These are phyloP conservation scores for Hemerocallis citrina DNA, from an alignment of 106 monocot species.

Conservation along the genomic window DNA sequence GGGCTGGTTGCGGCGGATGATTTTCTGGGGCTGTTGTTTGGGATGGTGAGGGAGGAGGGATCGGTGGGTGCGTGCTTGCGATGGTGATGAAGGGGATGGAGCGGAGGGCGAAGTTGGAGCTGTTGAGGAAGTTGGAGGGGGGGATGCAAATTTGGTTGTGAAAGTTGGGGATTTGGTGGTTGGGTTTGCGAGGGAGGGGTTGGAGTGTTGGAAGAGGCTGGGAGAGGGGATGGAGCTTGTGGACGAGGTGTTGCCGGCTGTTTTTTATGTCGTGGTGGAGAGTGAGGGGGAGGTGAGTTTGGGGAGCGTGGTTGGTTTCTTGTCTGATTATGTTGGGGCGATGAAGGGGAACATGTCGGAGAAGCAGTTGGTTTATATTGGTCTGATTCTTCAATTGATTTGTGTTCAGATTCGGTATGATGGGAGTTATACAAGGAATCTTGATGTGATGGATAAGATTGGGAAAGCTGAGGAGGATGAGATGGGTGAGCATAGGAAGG, in stretches of 20 bases:
- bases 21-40: conserved; percentile 68
- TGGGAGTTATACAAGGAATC: conserved; percentile 47
- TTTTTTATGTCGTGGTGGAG: conserved; percentile 50
- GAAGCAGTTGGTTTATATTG: conserved; percentile 49
- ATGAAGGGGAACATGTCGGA: conserved; percentile 42
- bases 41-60: conserved; percentile 34
- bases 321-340: conserved; percentile 50
- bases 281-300: conserved; percentile 45
- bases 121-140: conserved; percentile 17
- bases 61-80: conserved; percentile 55
- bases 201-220: conserved; percentile 62
- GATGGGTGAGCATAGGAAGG: conserved; percentile 65
- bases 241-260: conserved; percentile 55
- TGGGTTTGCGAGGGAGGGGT: conserved; percentile 71
- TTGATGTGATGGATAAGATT: conserved; percentile 70
- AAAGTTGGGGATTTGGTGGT: conserved; percentile 57
- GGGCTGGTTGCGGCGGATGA: conserved; percentile 65
- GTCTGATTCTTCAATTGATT: conserved; percentile 60
- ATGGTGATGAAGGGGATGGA: conserved; percentile 78
- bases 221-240: conserved; percentile 41
- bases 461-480: conserved; percentile 82
- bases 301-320: conserved; percentile 39
- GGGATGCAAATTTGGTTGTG: conserved; percentile 12
- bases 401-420: conserved; percentile 47
- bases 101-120: conserved; percentile 41